phyloP scores from a whole-genome alignment of 805 yeast genomes.

The Spathaspora hagerdaliae region DNA sequence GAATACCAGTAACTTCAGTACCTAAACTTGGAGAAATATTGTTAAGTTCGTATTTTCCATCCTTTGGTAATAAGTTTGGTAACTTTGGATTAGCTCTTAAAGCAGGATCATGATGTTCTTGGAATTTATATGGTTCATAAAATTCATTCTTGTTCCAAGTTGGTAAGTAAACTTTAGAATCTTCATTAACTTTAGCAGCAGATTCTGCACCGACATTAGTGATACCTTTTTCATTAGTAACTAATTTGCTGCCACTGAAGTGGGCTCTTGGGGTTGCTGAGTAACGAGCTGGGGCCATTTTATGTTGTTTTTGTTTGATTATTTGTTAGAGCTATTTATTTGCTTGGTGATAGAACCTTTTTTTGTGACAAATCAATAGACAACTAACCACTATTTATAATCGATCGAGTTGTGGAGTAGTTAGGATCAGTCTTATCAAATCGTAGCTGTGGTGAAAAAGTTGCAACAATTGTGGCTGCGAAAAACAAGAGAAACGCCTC shows the following conservation, averaged over 20 bases:
- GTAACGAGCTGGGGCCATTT: conserved; percentile 6
- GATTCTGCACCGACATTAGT: conserved; percentile 8
- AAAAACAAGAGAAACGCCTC: too few relatives aligned
- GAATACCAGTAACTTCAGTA: conserved; percentile 58
- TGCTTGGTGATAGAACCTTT: too few relatives aligned
- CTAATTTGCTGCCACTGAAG: conserved; percentile 3
- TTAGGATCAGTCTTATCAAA: too few relatives aligned
- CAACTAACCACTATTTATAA: too few relatives aligned
- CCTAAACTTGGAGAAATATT: conserved; percentile 66
- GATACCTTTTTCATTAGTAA: conserved; percentile 6
- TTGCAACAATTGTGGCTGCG: too few relatives aligned
- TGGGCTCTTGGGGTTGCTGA: conserved; percentile 1
- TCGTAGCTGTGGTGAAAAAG: too few relatives aligned
- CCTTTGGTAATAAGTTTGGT: conserved; percentile 44
- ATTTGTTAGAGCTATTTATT: too few relatives aligned
- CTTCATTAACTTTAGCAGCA: background rate
- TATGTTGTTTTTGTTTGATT: background rate
- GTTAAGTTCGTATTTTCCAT: conserved; percentile 28
- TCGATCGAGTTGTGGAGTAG: too few relatives aligned
- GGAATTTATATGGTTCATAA: conserved; percentile 47
- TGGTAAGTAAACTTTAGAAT: conserved; percentile 19
- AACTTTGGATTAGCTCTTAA: conserved; percentile 51
- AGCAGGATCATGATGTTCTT: conserved; percentile 57
- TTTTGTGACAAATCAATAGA: too few relatives aligned
- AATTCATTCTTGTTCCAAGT: conserved; percentile 35